Percentiles rank a stretch among this genome's conserved stretches.
Evolutionary conservation across 2,329 filamentous ascomycete species (phyloP).

Genomic region (Cercospora sojina): DNA sequence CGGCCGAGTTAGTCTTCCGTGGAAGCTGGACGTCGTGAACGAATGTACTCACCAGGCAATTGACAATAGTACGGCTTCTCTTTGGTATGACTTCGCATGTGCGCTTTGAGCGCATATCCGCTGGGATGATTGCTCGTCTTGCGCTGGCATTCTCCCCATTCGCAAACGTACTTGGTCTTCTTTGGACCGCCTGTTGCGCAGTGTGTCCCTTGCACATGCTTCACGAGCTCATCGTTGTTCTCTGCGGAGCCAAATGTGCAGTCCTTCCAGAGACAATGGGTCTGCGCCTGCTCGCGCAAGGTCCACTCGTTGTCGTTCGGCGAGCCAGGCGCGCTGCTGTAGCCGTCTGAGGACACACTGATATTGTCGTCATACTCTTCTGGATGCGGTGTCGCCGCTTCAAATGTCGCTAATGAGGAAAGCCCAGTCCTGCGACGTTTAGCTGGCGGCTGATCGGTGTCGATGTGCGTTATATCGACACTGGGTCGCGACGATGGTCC

Average conservation of each 20-base stretch:
- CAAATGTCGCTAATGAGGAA: constrained; percentile 25
- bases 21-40: not conserved
- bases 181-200: constrained; percentile 69
- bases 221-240: constrained; percentile 54
- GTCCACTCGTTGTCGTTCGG: constrained; percentile 48
- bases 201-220: constrained; percentile 75
- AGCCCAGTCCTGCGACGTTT: constrained; percentile 43
- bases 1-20: constrained; percentile 16
- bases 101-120: constrained; percentile 91
- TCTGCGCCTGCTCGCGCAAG: constrained; percentile 43
- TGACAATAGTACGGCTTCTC: constrained; percentile 99
- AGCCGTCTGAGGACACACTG: constrained; percentile 78
- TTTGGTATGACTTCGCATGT: constrained; percentile 95
- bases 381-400: constrained; percentile 29
- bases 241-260: constrained; percentile 50
- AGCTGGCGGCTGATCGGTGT: constrained; percentile 36
- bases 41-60: constrained; percentile 68
- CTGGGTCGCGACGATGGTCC: constrained; percentile 48
- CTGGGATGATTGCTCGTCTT: constrained; percentile 92
- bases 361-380: constrained; percentile 55
- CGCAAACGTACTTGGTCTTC: constrained; percentile 97
- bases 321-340: constrained; percentile 66
- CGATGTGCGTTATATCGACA: constrained; percentile 42
- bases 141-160: constrained; percentile 85
- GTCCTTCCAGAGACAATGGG: constrained; percentile 52